These are phyloP conservation scores for Penicillium psychrofluorescens DNA, from an alignment of 495 filamentous ascomycete genomes.

Conservation along the genomic window DNA sequence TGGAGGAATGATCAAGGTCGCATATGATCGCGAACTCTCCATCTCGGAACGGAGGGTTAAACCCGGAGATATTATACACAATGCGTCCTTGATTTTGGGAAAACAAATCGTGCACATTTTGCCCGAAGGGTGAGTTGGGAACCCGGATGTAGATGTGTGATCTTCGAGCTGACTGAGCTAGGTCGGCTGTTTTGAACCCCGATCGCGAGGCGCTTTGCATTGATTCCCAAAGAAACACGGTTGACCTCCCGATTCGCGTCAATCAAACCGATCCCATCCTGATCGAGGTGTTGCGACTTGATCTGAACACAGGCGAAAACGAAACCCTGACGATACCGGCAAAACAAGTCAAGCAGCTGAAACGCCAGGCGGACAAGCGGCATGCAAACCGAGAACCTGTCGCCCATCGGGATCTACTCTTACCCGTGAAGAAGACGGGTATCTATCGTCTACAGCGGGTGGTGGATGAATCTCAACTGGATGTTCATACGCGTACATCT, in stretches of 20 bases:
- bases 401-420: constrained; percentile 50
- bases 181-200: constrained; percentile 82
- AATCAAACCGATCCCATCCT: constrained; percentile 85
- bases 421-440: constrained; percentile 71
- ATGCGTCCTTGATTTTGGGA: constrained; percentile 85
- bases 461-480: constrained; percentile 85
- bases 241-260: constrained; percentile 76
- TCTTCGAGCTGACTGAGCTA: constrained; percentile 29
- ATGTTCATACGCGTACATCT: constrained; percentile 68
- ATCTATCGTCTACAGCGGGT: constrained; percentile 79
- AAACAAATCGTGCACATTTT: constrained; percentile 95
- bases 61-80: constrained; percentile 75
- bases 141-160: not conserved
- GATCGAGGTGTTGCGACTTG: constrained; percentile 77
- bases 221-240: constrained; percentile 48
- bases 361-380: constrained; percentile 51
- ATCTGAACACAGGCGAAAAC: constrained; percentile 68
- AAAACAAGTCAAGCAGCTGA: constrained; percentile 61
- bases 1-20: constrained; percentile 57
- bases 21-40: constrained; percentile 85
- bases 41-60: constrained; percentile 87
- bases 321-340: constrained; percentile 68
- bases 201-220: constrained; percentile 70
- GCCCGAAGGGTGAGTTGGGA: constrained; percentile 70
- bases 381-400: constrained; percentile 40